These are phyloP conservation scores for Pseudonitzschia multiseries DNA, from an alignment of 108 stramenopile genomes.

Conservation along the genomic window DNA sequence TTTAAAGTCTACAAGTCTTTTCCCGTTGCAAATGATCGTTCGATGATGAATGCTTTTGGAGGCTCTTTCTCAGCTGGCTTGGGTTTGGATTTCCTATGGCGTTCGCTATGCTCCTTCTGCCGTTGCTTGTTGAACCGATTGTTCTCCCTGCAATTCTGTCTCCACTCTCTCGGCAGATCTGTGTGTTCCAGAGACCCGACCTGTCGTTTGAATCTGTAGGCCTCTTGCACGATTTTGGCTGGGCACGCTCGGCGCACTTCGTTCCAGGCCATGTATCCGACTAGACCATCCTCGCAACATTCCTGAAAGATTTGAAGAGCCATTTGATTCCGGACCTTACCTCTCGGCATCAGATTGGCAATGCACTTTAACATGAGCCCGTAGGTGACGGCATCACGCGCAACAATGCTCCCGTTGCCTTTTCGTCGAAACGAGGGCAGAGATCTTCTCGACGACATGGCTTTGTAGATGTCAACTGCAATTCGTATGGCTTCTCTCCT, in stretches of 20 bases:
- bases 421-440: slow-evolving; percentile 2
- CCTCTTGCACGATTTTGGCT: slow-evolving; percentile 31
- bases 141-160: slow-evolving; percentile 5
- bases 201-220: slow-evolving; percentile 20
- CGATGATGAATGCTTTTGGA: slow-evolving; percentile 23
- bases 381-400: slow-evolving; percentile 64
- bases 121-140: slow-evolving; percentile 18
- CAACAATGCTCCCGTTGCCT: slow-evolving; percentile 8
- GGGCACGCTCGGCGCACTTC: slow-evolving; percentile 56
- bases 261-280: slow-evolving; percentile 59
- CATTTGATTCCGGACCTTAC: slow-evolving; percentile 46
- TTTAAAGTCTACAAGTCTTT: slow-evolving; percentile 46
- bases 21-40: slow-evolving; percentile 46
- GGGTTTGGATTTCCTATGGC: slow-evolving; percentile 11
- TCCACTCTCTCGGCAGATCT: slow-evolving; percentile 55
- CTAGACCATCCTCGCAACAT: slow-evolving; percentile 60
- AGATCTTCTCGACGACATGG: slow-evolving; percentile 14
- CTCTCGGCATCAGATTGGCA: slow-evolving; percentile 61
- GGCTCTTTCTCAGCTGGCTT: slow-evolving; percentile 10
- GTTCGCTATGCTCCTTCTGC: slow-evolving; percentile 15
- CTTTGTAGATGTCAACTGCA: slow-evolving; percentile 51
- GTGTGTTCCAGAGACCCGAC: slow-evolving; percentile 25
- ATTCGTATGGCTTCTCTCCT: slow-evolving; percentile 49
- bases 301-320: slow-evolving; percentile 48
- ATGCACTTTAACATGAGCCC: slow-evolving; percentile 63